Conservation (phyloP, 345 rosid genomes). For the Citrus unshiu region DNA sequence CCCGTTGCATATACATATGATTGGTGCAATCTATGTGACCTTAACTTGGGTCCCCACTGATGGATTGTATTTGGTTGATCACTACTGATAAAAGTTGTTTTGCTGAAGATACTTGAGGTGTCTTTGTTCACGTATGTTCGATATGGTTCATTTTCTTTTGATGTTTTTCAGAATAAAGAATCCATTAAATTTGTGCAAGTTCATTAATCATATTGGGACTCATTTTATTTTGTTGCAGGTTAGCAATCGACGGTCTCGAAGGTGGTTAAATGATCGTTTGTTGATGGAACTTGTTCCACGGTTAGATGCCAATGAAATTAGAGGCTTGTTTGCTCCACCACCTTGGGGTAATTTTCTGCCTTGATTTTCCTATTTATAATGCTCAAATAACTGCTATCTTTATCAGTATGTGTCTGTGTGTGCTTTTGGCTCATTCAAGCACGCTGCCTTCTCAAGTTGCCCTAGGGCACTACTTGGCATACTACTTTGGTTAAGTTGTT, state of each 20-base stretch:
- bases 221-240: constrained; percentile 39
- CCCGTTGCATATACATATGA: not conserved
- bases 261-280: constrained; percentile 89
- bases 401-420: not conserved
- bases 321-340: constrained; percentile 98
- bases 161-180: not conserved
- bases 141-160: not conserved
- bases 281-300: constrained; percentile 98
- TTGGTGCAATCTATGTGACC: not conserved
- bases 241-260: constrained; percentile 77
- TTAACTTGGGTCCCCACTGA: not conserved
- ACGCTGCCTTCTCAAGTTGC: not conserved
- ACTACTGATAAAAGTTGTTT: not conserved
- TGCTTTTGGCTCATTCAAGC: not conserved
- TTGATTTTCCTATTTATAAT: not conserved
- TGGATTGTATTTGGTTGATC: not conserved
- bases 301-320: constrained; percentile 76
- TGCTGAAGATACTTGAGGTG: not conserved
- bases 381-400: not conserved
- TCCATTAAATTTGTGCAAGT: not conserved
- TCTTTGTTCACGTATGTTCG: not conserved
- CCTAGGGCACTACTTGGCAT: not conserved
- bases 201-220: not conserved
- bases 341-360: constrained; percentile 73
- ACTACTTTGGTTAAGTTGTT: not conserved